Base-by-base conservation (phyloP, 2,329 filamentous ascomycete genomes). In the Chaetomiaceae sp. region DNA sequence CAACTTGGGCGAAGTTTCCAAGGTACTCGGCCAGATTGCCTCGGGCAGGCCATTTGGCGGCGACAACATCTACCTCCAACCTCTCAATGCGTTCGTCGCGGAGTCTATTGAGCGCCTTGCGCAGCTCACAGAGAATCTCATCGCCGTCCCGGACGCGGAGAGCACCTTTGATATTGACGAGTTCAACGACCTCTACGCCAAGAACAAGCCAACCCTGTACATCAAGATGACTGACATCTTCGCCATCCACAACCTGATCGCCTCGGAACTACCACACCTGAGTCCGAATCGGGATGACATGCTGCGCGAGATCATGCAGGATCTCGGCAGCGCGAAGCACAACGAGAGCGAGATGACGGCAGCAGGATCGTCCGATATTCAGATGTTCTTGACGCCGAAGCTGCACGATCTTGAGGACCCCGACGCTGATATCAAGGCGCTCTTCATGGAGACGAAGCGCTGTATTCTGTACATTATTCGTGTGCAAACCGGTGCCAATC, bases 201-300 rank as follows among this genome's bases (percentile, higher is more conserved):
- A 94, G 65, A 93, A 89, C 54, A 95, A 95, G 67, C 93, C 93
- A 6, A 97, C 91, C 0, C 75, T 98, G n/a, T 98, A 97, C 71
- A 95, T 98, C 72, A 98, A 98, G 70, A 91, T 98, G 79, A 80
- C 86, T 14, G 93, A 98, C 64, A 90, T 98, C 47, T 97, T 98
- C 64, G 87, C 91, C 39, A 91, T 98, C 49, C 94, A 98, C 68
- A 88, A 84, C 53, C 76, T 97, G 18, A 78, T 97, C 45, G 83
- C 88, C 3, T 75, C 83, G 19, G 88, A 97, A 57, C 78, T 96
- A 39, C 72, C 82, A 5, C 74, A 74, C 47, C 82, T 97, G 50
- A 94, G 88, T 58, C 84, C 87, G 1, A 78, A 73, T 51, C 81
- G 86, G 27, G 91, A 96, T 56, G 93, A 98, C 62, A 78, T 89